Base-by-base conservation (phyloP, 495 filamentous ascomycete species). In the Friedmanniomyces simplex region DNA sequence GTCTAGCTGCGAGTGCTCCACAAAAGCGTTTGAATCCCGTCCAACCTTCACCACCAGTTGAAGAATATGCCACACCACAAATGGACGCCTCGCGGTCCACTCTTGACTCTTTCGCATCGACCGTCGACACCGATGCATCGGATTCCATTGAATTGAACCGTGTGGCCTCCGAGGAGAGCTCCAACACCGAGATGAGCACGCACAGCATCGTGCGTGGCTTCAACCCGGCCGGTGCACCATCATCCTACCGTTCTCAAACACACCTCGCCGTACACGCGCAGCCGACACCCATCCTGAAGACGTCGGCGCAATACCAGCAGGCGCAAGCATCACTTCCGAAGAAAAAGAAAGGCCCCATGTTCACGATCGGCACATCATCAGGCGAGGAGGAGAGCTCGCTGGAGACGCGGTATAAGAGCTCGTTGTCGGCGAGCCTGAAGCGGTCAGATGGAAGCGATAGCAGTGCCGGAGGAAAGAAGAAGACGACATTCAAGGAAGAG, bases 181-280 rank as follows among this genome's bases (percentile, higher is more conserved):
- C 69, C 1, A 68, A 67, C 28, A 72, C 72, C 25, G 76, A 76
- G 50, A 63, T 79, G 63, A 82, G 78, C 66, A 81, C 83, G 0
- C 85, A 87, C 54, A 88, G 83, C 66, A 77, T 96, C 47, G 82
- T 95, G 53, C 83, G 88, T 56, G 93, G 91, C 21, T 98, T 97
- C 70, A 88, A 87, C 0, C 88, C 87, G 6, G 84, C 85, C 20
- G 79, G 83, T 42, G 77, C 88, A 14, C 86, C 88, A 1, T 84
- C 83, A 0, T 87, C 86, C 5, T 83, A 82, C 64, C 81, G 85
- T 57, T 86, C 85, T 28, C 72, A 79, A 58, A 73, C 80, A 11
- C 74, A 76, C 58, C 67, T 86, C 34, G 69, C 77, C n/a, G 50
- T 62, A 68, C 34, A 63, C 66, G 36, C 57, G 11, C 63, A 66